A percentile compares a stretch with the other conserved stretches of the same genome.
phyloP scores from a whole-genome alignment of 441 rosid genomes.

The Manihot esculenta region DNA sequence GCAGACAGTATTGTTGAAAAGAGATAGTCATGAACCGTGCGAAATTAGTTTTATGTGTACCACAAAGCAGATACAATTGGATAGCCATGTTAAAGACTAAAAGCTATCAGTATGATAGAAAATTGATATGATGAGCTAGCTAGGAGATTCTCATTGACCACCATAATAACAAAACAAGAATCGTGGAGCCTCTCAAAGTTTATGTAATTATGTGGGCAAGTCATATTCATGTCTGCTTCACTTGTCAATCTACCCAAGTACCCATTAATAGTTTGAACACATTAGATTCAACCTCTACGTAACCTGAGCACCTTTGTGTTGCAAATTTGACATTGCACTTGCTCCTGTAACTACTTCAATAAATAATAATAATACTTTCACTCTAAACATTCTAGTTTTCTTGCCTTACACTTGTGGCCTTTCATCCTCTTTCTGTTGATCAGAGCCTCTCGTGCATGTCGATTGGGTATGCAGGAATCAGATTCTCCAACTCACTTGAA shows the following conservation, averaged over 20 bases:
- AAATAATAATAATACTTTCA: background rate
- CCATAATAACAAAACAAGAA: background rate
- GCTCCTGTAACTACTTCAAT: slow-evolving; percentile 16
- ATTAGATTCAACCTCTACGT: slow-evolving; percentile 26
- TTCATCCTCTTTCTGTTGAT: slow-evolving; percentile 18
- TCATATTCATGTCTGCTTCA: slow-evolving; percentile 19
- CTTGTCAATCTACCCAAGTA: slow-evolving; percentile 3
- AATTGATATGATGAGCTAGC: background rate
- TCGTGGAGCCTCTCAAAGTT: background rate
- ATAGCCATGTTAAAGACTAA: no score
- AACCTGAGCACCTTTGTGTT: slow-evolving; percentile 1
- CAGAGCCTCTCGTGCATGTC: slow-evolving; percentile 10
- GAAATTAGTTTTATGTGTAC: no score
- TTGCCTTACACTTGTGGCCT: slow-evolving; percentile 1
- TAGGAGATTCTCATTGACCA: background rate
- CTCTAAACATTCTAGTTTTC: no score
- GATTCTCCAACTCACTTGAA: slow-evolving; percentile 27
- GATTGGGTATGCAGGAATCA: slow-evolving; percentile 8
- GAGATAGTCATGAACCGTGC: no score
- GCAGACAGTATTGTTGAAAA: no score
- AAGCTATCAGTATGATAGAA: background rate
- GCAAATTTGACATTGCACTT: slow-evolving; percentile 19
- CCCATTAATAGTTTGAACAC: slow-evolving; percentile 7
- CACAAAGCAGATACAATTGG: no score
- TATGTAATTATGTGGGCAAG: slow-evolving; percentile 8